Evolutionary conservation across 2,329 filamentous ascomycete genomes (phyloP), one percentile per base, ranked within the genome.

Genomic region (Trichophyton verrucosum): DNA sequence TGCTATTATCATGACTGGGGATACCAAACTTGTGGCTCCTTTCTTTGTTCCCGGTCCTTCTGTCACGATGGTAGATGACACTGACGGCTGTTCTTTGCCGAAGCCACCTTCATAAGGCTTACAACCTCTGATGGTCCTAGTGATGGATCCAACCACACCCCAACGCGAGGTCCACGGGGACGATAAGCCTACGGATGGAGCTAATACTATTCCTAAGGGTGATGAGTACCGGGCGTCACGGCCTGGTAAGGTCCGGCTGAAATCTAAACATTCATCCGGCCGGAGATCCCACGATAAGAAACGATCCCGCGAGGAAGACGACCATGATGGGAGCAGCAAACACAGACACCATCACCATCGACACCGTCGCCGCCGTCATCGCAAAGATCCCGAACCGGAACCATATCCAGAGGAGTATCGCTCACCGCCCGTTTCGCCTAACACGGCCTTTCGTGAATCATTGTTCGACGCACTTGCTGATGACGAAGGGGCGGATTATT

Each of bases 391-490:
- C 17, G 47, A 59, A 27, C 57, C 59, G 24, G 24, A 42, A 46
- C 62, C 64, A 20, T 44, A 59, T 22, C 58, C 59, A 22, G 27
- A 30, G 53, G 53, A 57, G 24, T 55, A 64, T 7, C 42, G 56
- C 27, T 57, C 60, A 9, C 62, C 65, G n/a, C 60, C 65, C 0
- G 77, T 88, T 15, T 83, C 87, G 66, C 81, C 89, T 0, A 86
- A 90, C 46, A 78, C 81, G 0, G 90, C 92, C 0, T 99, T 99
- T 72, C 86, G 89, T 33, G 89, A 95, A 73, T 96, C 91, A 0
- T 85, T 99, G 3, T 97, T 97, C 75, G 94, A 99, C 73, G 94
- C 94, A 36, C 86, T 99, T 74, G 92, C 91, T 42, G 94, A 99
- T 73, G 92, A 97, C 70, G 94, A 99, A 75, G 94, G 92, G 55